Conservation (phyloP, 2,329 filamentous ascomycete genomes). For the Arthrobotrys megalospora region DNA sequence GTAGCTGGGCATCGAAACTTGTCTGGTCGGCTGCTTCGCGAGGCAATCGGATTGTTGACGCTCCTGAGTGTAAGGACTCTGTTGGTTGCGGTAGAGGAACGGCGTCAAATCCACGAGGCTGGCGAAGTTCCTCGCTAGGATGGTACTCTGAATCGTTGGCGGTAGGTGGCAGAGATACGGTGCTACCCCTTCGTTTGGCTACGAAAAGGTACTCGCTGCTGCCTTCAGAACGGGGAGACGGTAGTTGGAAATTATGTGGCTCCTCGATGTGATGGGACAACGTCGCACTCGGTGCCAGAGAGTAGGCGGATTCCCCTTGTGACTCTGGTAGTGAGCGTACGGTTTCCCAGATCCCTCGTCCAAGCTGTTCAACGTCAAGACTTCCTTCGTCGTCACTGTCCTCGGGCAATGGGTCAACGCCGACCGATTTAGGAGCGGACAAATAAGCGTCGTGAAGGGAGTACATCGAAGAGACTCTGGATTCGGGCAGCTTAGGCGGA, state of each 20-base stretch:
- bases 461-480: conserved; percentile 50
- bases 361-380: conserved; percentile 39
- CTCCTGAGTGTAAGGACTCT: conserved; percentile 12
- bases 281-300: neutral
- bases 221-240: conserved; percentile 37
- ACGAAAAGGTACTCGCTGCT: conserved; percentile 13
- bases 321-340: conserved; percentile 45
- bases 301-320: conserved; percentile 19
- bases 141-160: conserved; percentile 15
- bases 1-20: conserved; percentile 11
- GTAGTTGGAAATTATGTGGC: conserved; percentile 34
- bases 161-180: conserved; percentile 33
- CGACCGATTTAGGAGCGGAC: neutral
- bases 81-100: neutral
- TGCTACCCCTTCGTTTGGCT: conserved; percentile 14
- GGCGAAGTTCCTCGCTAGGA: neutral
- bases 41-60: neutral
- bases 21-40: neutral
- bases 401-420: conserved; percentile 3
- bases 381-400: conserved; percentile 25
- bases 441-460: conserved; percentile 36
- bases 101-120: neutral
- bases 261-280: neutral
- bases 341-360: conserved; percentile 38
- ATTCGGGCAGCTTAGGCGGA: conserved; percentile 23